These are phyloP conservation scores for Dendrocalamus latiflorus DNA, from an alignment of 202 grass and related monocot genomes.

Conservation along the genomic window DNA sequence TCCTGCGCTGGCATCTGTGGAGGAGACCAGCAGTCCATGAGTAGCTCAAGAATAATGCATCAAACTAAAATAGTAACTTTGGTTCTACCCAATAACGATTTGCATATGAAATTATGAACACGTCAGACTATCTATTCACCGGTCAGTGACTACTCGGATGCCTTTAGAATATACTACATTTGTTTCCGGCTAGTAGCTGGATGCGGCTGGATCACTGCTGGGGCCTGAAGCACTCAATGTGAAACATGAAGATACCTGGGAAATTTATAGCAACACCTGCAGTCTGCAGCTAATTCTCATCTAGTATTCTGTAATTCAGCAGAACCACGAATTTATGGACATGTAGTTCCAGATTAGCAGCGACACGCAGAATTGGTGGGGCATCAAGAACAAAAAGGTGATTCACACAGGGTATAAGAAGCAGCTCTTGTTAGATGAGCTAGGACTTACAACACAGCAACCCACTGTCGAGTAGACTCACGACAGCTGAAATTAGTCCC, in stretches of 20 bases:
- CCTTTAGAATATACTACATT: no score
- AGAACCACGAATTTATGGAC: not conserved
- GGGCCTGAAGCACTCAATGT: not conserved
- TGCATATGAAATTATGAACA: not conserved
- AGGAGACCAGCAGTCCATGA: no score
- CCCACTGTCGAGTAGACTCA: constrained; percentile 38
- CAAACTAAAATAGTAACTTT: not conserved
- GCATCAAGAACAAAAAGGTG: constrained; percentile 5
- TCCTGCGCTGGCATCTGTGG: no score
- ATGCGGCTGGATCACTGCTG: not conserved
- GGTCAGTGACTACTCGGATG: no score
- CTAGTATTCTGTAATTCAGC: not conserved
- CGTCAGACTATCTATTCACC: not conserved
- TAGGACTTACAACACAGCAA: constrained; percentile 35
- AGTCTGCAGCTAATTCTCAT: not conserved
- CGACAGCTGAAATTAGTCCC: constrained; percentile 24
- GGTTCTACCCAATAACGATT: not conserved
- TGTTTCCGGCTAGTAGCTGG: not conserved
- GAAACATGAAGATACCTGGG: not conserved
- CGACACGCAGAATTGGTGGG: not conserved
- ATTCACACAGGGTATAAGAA: constrained; percentile 7
- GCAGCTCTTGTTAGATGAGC: constrained; percentile 42
- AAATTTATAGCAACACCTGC: not conserved
- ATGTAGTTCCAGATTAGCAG: no score
- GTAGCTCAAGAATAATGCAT: not conserved